Conservation (phyloP, 805 yeast genomes). For the Myxozyma neglecta region DNA sequence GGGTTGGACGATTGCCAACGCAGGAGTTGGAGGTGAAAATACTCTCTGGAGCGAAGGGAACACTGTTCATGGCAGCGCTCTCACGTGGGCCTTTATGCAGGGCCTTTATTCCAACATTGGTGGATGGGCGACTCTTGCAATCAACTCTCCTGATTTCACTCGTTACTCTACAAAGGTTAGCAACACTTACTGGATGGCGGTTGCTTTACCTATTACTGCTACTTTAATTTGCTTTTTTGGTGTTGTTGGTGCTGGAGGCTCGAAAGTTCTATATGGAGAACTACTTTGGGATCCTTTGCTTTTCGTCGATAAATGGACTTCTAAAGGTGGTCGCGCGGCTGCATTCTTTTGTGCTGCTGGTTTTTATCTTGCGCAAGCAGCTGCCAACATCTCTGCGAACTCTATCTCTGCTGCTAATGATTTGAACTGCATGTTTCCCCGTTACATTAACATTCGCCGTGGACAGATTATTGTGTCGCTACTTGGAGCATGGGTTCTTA, state of each 20-base stretch:
- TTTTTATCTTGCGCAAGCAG: conserved; percentile 73
- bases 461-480: conserved; percentile 63
- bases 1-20: conserved; percentile 53
- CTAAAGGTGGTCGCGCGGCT: conserved; percentile 67
- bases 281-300: conserved; percentile 52
- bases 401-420: conserved; percentile 53
- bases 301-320: conserved; percentile 44
- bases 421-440: conserved; percentile 49
- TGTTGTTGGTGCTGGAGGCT: conserved; percentile 34
- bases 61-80: conserved; percentile 55
- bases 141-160: conserved; percentile 52
- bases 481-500: conserved; percentile 61
- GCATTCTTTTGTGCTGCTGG: conserved; percentile 71
- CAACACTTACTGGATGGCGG: conserved; percentile 57
- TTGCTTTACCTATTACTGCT: conserved; percentile 44
- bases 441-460: conserved; percentile 62
- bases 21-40: conserved; percentile 71
- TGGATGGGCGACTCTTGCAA: conserved; percentile 44
- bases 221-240: conserved; percentile 34
- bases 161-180: conserved; percentile 44
- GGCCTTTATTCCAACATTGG: conserved; percentile 27
- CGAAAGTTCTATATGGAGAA: conserved; percentile 44
- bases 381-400: conserved; percentile 69
- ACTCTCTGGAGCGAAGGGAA: conserved; percentile 45
- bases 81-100: conserved; percentile 88